Conservation (phyloP, 208 protist genomes). For the Trypanosoma mega region DNA sequence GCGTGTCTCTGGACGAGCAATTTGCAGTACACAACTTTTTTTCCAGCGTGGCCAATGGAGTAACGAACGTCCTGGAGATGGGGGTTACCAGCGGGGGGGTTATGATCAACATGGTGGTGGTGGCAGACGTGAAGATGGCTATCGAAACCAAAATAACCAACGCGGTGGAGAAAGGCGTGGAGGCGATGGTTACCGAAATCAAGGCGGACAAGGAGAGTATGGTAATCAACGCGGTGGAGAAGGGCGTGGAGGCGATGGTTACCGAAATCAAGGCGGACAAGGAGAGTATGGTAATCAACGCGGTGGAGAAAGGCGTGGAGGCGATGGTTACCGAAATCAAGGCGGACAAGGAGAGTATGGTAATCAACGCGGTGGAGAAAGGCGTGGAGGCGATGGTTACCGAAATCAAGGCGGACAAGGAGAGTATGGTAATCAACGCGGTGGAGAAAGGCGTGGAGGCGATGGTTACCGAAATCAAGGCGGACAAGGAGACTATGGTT, state of each 20-base stretch:
- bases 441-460: neutral
- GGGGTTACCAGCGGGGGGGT: constrained; percentile 3
- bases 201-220: constrained; percentile 21
- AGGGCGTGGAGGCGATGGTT: constrained; percentile 13
- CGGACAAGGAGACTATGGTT: neutral
- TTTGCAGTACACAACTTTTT: constrained; percentile 19
- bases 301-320: too few relatives aligned
- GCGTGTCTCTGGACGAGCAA: constrained; percentile 3
- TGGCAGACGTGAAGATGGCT: constrained; percentile 17
- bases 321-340: too few relatives aligned
- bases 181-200: constrained; percentile 15
- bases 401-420: constrained; percentile 15
- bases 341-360: constrained; percentile 18
- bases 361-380: constrained; percentile 9
- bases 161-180: constrained; percentile 14
- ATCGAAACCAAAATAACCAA: constrained; percentile 15
- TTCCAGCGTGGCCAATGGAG: constrained; percentile 26
- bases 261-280: constrained; percentile 8
- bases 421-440: constrained; percentile 1
- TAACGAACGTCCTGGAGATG: neutral
- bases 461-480: constrained; percentile 5
- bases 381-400: constrained; percentile 17
- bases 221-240: constrained; percentile 14
- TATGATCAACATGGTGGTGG: constrained; percentile 9
- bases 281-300: constrained; percentile 6